These are phyloP conservation scores for Ogataea ganodermae DNA, from an alignment of 805 yeast species.

Conservation along the genomic window DNA sequence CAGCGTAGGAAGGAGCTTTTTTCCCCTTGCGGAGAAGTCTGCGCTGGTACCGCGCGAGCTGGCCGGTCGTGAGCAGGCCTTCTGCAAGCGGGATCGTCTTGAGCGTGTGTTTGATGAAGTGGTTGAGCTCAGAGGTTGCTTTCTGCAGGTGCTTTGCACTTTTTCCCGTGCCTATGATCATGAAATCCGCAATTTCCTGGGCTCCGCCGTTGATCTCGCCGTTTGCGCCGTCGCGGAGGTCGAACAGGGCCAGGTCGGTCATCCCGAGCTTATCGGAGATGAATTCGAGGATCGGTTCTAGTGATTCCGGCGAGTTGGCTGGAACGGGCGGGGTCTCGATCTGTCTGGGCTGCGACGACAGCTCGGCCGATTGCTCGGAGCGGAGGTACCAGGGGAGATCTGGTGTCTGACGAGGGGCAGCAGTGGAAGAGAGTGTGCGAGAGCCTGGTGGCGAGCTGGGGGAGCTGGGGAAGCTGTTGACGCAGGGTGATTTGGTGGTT, in stretches of 20 bases:
- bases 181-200: constrained; percentile 44
- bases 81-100: constrained; percentile 57
- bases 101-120: constrained; percentile 55
- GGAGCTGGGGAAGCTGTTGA: no score
- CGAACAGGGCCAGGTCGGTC: constrained; percentile 61
- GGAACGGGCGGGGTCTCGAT: constrained; percentile 62
- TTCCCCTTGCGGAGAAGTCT: constrained; percentile 56
- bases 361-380: constrained; percentile 32
- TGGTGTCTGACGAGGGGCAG: neutral
- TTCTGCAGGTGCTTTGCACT: constrained; percentile 73
- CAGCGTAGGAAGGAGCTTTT: constrained; percentile 53
- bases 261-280: constrained; percentile 67
- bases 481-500: neutral
- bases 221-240: constrained; percentile 48
- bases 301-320: constrained; percentile 50
- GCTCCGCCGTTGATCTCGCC: constrained; percentile 31
- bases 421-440: neutral
- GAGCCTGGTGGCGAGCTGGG: no score
- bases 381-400: constrained; percentile 39
- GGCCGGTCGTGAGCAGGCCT: constrained; percentile 66
- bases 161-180: constrained; percentile 75
- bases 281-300: constrained; percentile 47
- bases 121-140: constrained; percentile 62
- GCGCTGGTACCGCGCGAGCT: constrained; percentile 50
- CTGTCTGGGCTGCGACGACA: constrained; percentile 25